Conservation (phyloP, 2,329 filamentous ascomycete species). For the Aspergillaceae sp. region DNA sequence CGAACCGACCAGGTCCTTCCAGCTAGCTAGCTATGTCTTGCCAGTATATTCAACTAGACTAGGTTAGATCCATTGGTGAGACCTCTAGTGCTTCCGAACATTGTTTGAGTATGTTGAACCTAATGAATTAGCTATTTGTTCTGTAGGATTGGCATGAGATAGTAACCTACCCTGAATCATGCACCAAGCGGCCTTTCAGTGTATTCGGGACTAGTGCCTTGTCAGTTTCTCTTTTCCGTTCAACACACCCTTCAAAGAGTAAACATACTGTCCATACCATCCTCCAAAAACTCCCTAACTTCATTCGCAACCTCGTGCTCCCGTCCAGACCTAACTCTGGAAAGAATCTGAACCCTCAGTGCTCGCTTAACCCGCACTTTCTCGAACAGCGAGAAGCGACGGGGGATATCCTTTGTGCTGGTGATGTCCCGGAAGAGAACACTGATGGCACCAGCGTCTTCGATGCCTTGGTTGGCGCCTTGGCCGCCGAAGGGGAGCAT, state of each 20-base stretch:
- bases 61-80: too few relatives aligned
- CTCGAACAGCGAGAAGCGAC: constrained; percentile 1
- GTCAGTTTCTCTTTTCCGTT: background rate
- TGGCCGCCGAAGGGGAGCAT: constrained; percentile 18
- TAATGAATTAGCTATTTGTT: background rate
- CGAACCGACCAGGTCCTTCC: too few relatives aligned
- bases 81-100: background rate
- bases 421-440: constrained; percentile 8
- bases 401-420: background rate
- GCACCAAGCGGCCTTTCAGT: background rate
- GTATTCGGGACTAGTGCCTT: background rate
- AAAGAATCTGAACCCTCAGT: constrained; percentile 1
- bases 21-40: too few relatives aligned
- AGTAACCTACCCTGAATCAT: background rate
- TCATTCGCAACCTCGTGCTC: constrained; percentile 1
- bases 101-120: background rate
- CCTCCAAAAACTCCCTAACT: background rate
- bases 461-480: constrained; percentile 26
- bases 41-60: too few relatives aligned
- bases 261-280: background rate
- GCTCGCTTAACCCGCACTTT: constrained; percentile 1
- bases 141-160: too few relatives aligned
- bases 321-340: background rate
- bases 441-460: constrained; percentile 25
- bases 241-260: too few relatives aligned